These are phyloP conservation scores for Veloporphyrellus conicus DNA, from an alignment of 1,284 basidiomycete genomes.

Conservation along the genomic window DNA sequence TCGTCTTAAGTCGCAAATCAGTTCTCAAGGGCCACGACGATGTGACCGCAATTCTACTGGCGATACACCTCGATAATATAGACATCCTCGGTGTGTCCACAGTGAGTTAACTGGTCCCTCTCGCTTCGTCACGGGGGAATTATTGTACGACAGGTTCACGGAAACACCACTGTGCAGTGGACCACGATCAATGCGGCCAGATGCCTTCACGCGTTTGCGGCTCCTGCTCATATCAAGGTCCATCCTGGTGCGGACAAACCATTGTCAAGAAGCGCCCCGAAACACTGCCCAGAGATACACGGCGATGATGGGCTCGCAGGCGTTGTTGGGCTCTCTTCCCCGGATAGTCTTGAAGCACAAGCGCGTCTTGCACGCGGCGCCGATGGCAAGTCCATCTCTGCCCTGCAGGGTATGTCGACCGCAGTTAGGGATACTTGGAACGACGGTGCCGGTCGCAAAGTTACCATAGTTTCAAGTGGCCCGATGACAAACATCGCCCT, in stretches of 20 bases:
- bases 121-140: not conserved
- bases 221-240: constrained; percentile 52
- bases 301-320: constrained; percentile 76
- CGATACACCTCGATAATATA: constrained; percentile 59
- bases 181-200: constrained; percentile 71
- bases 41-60: constrained; percentile 74
- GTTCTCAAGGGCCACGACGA: constrained; percentile 74
- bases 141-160: constrained; percentile 55
- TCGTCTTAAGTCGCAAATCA: not conserved
- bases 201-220: constrained; percentile 68
- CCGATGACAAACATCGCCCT: constrained; percentile 84
- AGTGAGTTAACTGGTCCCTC: constrained; percentile 37
- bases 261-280: constrained; percentile 45
- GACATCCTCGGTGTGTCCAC: constrained; percentile 76
- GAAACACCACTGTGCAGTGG: constrained; percentile 61
- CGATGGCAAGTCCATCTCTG: constrained; percentile 42
- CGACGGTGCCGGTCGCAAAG: constrained; percentile 49
- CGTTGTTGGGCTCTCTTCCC: constrained; percentile 63
- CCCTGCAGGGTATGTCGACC: constrained; percentile 64
- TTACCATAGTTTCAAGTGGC: constrained; percentile 69
- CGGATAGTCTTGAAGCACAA: constrained; percentile 45
- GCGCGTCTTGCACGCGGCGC: constrained; percentile 43
- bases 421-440: constrained; percentile 55
- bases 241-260: constrained; percentile 68
- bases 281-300: constrained; percentile 70